Base-by-base conservation (phyloP, 2,329 filamentous ascomycete genomes). In the Tolypocladium amazonense region DNA sequence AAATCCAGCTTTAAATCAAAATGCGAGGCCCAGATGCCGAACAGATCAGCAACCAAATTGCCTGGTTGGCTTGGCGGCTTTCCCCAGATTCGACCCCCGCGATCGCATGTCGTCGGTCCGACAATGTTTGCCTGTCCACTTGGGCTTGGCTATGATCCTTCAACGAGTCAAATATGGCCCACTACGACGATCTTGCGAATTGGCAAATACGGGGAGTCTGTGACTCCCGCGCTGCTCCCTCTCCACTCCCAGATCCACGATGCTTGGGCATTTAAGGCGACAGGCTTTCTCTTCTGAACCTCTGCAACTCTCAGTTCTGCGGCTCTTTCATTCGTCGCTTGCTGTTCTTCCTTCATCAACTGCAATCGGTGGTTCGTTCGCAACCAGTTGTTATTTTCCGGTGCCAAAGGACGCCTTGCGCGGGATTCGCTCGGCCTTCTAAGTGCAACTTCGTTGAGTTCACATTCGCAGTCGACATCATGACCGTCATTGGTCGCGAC, bases 401-500 rank as follows among this genome's bases (percentile, higher is more conserved):
- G 33, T 15, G 38, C 43, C 41, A 14, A n/a, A 45, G 41, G 11
- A 9, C 2, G 39, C 20, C 11, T 43, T n/a, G 39, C 1, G 39
- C 20, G 39, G 4, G 11, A n/a, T 23, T 23, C 2, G 8, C 35
- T 37, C 12, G 12, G 14, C 35, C 35, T 37, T 1, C 14, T 37
- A 9, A 37, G 35, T 37, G 35, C 2, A 37, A 45, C 7, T 23
- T 30, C 3, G 3, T 8, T 4, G 18, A 45, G 20, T 9, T 30
- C 45, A 18, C 3, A 18, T n/a, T 9, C 53, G 6, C 8, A 37
- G 35, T 6, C 20, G 27, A 23, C 56, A 65, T 18, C 50, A 71
- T 70, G 69, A 66, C 68, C 14, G 61, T 67, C 60, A 57, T 57
- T 20, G 35, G 55, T 7, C 64, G 62, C 18, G 64, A 64, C 30